These are phyloP conservation scores for Fusarium camptoceras DNA, from an alignment of 2,329 filamentous ascomycete genomes.

Conservation along the genomic window DNA sequence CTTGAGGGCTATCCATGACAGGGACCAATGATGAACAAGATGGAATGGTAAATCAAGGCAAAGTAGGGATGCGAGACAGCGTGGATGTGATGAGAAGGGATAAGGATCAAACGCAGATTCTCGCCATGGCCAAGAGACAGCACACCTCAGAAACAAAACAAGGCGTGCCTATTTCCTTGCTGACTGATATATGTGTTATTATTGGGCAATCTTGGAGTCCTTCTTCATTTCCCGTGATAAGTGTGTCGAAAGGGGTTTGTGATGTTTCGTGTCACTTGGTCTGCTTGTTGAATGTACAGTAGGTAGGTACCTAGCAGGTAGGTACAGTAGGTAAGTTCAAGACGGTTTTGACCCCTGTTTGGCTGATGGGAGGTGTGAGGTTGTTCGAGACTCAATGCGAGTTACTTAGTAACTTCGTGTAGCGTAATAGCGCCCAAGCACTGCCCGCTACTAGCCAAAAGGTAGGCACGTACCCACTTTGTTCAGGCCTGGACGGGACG, in stretches of 20 bases:
- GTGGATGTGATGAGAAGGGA: slow-evolving; percentile 11
- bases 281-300: not conserved
- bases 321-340: not conserved
- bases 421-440: not conserved
- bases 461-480: slow-evolving; percentile 20
- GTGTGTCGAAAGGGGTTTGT: slow-evolving; percentile 16
- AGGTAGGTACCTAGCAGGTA: not conserved
- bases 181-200: not conserved
- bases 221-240: slow-evolving; percentile 1
- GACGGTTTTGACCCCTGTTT: slow-evolving; percentile 33
- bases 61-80: not conserved
- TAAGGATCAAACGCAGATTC: slow-evolving; percentile 25
- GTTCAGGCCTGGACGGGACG: not conserved
- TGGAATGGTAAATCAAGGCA: not conserved
- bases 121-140: slow-evolving; percentile 22
- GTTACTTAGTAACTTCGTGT: not conserved
- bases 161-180: slow-evolving; percentile 1
- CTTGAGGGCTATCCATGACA: slow-evolving; percentile 21
- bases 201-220: not conserved
- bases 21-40: slow-evolving; percentile 14
- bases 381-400: slow-evolving; percentile 16
- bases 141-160: slow-evolving; percentile 1
- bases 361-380: slow-evolving; percentile 14
- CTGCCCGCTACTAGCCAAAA: not conserved
- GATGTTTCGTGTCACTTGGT: slow-evolving; percentile 35